These are phyloP conservation scores for Penicillium sp. DNA, from an alignment of 2,329 filamentous ascomycete genomes.

Conservation along the genomic window DNA sequence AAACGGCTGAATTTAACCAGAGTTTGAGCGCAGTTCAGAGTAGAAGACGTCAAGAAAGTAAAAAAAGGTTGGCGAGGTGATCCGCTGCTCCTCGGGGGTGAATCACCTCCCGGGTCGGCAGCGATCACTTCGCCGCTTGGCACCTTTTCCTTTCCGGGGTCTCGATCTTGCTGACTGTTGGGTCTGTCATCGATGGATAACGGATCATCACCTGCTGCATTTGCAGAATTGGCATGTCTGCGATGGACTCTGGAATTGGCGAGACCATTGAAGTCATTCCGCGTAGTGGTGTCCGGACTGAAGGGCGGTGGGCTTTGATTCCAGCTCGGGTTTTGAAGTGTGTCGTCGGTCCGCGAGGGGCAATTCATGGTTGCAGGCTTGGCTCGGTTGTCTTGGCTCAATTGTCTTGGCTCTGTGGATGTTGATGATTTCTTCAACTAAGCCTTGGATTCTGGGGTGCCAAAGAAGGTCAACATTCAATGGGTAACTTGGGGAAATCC, in stretches of 20 bases:
- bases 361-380: conserved; percentile 57
- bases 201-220: conserved; percentile 24
- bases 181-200: conserved; percentile 23
- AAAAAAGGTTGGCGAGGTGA: conserved; percentile 34
- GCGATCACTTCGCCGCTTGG: conserved; percentile 31
- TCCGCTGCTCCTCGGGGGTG: conserved; percentile 32
- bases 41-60: conserved; percentile 16
- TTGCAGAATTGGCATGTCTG: conserved; percentile 33
- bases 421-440: neutral
- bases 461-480: neutral
- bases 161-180: conserved; percentile 23
- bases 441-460: neutral
- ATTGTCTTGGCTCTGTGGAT: neutral
- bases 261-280: conserved; percentile 61
- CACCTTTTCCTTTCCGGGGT: conserved; percentile 25
- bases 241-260: conserved; percentile 58
- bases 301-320: conserved; percentile 63
- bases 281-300: conserved; percentile 61
- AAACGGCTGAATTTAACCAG: conserved; percentile 46
- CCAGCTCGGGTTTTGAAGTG: conserved; percentile 53
- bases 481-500: conserved; percentile 9
- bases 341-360: conserved; percentile 61
- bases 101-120: conserved; percentile 29
- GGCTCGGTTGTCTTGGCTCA: neutral
- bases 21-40: conserved; percentile 27